These are phyloP conservation scores for Camelina hispida DNA, from an alignment of 345 rosid genomes.

Conservation along the genomic window DNA sequence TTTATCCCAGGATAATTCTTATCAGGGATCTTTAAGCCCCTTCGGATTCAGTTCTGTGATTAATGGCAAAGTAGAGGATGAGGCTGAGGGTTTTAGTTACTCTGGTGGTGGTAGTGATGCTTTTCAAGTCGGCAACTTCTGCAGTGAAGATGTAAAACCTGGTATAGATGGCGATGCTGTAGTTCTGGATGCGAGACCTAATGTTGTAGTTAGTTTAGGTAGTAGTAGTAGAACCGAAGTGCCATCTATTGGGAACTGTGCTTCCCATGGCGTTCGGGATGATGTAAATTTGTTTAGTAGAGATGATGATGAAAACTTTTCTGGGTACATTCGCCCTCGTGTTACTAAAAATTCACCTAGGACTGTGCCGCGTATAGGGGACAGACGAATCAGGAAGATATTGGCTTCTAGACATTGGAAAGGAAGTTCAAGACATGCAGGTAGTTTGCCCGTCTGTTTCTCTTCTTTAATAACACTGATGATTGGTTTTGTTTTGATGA, in stretches of 20 bases:
- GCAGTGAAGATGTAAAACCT: conserved; percentile 41
- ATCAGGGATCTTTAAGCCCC: conserved; percentile 43
- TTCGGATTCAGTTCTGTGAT: conserved; percentile 54
- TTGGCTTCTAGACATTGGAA: conserved; percentile 92
- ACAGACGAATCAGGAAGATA: conserved; percentile 91
- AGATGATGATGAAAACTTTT: conserved; percentile 98
- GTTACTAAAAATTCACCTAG: conserved; percentile 58
- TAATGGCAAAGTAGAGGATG: conserved; percentile 53
- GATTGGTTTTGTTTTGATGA: conserved; percentile 20
- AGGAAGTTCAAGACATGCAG: conserved; percentile 60
- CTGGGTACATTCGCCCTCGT: conserved; percentile 73
- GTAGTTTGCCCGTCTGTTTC: conserved; percentile 41
- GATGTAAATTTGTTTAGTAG: conserved; percentile 80
- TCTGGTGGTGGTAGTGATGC: conserved; percentile 41
- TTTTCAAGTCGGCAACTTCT: conserved; percentile 43
- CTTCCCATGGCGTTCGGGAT: conserved; percentile 56
- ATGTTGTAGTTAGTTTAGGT: conserved; percentile 62
- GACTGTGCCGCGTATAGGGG: conserved; percentile 76
- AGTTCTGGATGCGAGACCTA: conserved; percentile 64
- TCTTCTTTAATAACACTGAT: neutral
- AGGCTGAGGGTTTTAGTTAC: conserved; percentile 49
- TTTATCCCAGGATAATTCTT: conserved; percentile 29
- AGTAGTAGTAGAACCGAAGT: conserved; percentile 52
- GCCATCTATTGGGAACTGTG: conserved; percentile 45
- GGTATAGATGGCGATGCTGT: conserved; percentile 55